phyloP scores from a whole-genome alignment of 1,139 yeast species.

The Debaryomyces singareniensis region DNA sequence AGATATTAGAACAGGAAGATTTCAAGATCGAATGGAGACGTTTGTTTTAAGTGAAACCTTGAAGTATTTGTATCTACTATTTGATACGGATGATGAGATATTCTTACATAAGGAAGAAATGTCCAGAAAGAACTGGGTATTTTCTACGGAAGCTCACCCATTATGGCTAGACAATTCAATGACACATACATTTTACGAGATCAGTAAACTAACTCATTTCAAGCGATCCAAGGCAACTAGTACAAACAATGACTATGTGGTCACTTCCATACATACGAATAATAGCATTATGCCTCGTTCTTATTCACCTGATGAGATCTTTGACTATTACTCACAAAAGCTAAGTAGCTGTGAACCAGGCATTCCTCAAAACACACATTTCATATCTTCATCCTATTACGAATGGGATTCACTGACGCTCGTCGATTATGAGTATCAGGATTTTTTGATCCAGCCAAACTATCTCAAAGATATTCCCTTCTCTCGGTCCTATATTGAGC shows the following conservation, averaged over 20 bases:
- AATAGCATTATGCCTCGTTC: neutral
- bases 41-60: conserved; percentile 83
- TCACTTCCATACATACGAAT: too few species aligned
- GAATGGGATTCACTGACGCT: conserved; percentile 32
- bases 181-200: neutral
- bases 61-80: conserved; percentile 74
- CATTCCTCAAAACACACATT: too few species aligned
- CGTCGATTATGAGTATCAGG: conserved; percentile 27
- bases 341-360: conserved; percentile 26
- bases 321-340: conserved; percentile 7
- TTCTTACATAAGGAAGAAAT: conserved; percentile 33
- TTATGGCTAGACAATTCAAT: conserved; percentile 47
- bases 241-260: too few species aligned
- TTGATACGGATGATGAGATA: conserved; percentile 59
- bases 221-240: too few species aligned
- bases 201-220: neutral
- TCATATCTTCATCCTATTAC: conserved; percentile 27
- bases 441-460: conserved; percentile 32
- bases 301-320: neutral
- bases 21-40: conserved; percentile 83
- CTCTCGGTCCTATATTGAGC: conserved; percentile 27
- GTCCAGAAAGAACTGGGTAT: conserved; percentile 52
- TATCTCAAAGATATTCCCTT: conserved; percentile 16
- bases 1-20: conserved; percentile 56
- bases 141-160: conserved; percentile 94